Evolutionary conservation across 768 basidiomycete genomes (phyloP).

Genomic region (button mushroom (Agaricus bisporus)): DNA sequence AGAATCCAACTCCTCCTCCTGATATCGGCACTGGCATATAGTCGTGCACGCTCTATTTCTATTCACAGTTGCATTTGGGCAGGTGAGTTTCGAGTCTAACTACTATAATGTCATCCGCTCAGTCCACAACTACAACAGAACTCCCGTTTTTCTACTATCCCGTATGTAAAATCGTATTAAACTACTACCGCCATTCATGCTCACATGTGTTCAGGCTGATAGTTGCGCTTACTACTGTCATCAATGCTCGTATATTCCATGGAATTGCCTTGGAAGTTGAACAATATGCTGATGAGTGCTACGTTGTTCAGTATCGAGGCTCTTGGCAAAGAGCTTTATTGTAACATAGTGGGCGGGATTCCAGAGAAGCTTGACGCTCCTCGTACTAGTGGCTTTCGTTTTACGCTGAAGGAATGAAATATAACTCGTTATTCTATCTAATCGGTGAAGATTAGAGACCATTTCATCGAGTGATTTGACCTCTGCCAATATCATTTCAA

Average conservation of each 20-base stretch:
- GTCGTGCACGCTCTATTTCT: not conserved
- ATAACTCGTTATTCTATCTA: too few relatives aligned
- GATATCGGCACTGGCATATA: not conserved
- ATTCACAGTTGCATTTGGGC: not conserved
- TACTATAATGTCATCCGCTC: not conserved
- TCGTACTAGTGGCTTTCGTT: too few relatives aligned
- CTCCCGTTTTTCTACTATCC: not conserved
- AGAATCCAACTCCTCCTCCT: not conserved
- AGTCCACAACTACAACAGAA: not conserved
- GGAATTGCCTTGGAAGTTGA: not conserved
- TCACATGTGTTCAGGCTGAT: not conserved
- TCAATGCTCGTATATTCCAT: constrained; percentile 2
- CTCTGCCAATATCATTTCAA: not conserved
- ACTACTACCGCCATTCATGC: not conserved
- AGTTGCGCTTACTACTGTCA: not conserved
- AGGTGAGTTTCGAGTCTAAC: not conserved
- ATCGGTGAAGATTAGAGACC: too few relatives aligned
- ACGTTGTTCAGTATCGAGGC: not conserved
- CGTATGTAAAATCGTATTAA: not conserved
- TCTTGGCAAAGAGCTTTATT: not conserved
- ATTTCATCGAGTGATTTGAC: not conserved
- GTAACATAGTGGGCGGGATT: too few relatives aligned
- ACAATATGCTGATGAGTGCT: not conserved
- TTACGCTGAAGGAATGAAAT: too few relatives aligned
- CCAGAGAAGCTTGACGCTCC: too few relatives aligned